These are phyloP conservation scores for Eragrostis nindensis DNA, from an alignment of 176 grass and related monocot genomes.

Conservation along the genomic window DNA sequence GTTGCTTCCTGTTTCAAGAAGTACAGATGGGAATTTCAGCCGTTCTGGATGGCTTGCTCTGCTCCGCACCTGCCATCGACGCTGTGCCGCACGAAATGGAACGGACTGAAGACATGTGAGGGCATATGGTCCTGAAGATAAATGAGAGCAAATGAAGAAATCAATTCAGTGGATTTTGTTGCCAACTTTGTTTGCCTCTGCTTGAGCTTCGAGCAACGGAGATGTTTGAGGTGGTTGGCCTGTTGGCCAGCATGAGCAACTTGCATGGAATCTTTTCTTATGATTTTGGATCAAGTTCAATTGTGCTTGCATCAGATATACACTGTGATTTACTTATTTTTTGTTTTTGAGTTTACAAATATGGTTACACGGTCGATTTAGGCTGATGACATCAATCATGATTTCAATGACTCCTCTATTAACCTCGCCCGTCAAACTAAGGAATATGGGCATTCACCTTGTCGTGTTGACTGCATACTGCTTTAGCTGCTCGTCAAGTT, in stretches of 20 bases:
- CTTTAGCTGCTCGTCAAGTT: background rate
- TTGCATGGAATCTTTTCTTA: constrained; percentile 28
- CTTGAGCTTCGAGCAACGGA: constrained; percentile 40
- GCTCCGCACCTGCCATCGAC: background rate
- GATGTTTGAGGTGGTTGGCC: constrained; percentile 32
- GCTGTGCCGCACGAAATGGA: background rate
- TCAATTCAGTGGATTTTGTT: constrained; percentile 27
- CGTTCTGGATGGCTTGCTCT: constrained; percentile 4
- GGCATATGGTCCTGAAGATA: background rate
- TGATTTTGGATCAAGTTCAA: constrained; percentile 23
- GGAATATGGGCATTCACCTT: constrained; percentile 12
- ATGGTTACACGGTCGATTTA: constrained; percentile 15
- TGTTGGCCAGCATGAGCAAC: constrained; percentile 33
- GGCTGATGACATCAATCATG: constrained; percentile 28
- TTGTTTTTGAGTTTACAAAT: constrained; percentile 21
- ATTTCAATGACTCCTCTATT: background rate
- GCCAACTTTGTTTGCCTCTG: constrained; percentile 26
- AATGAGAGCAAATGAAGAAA: too few species aligned
- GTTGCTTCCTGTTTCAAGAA: constrained; percentile 13
- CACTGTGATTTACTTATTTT: constrained; percentile 16
- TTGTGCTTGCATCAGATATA: constrained; percentile 37
- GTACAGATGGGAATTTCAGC: constrained; percentile 21
- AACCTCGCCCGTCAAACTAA: background rate
- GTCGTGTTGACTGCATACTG: background rate
- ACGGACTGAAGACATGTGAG: background rate